Percentiles rank a stretch among this genome's conserved stretches.
Evolutionary conservation across 352 stramenopile genomes (phyloP).

Genomic region (Thalassiosira hispida): DNA sequence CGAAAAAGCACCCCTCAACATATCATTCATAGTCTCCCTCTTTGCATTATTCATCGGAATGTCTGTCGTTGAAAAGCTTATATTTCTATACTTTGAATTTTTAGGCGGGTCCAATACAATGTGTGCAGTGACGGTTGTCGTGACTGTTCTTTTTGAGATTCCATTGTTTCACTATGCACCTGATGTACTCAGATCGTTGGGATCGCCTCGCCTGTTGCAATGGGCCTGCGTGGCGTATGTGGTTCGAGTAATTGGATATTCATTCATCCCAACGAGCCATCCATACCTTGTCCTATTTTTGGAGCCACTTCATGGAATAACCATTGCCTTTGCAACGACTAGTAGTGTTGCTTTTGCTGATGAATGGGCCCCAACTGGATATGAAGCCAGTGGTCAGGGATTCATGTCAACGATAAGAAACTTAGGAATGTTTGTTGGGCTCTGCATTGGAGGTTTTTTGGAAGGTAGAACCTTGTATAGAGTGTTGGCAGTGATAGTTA

Average conservation of each 20-base stretch:
- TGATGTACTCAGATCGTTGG: slow-evolving; percentile 47
- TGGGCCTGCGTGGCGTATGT: slow-evolving; percentile 56
- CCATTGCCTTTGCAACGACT: slow-evolving; percentile 63
- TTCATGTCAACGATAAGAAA: slow-evolving; percentile 57
- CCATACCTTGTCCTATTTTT: slow-evolving; percentile 58
- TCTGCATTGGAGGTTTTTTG: slow-evolving; percentile 57
- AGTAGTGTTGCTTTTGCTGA: slow-evolving; percentile 61
- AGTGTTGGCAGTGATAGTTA: slow-evolving; percentile 46
- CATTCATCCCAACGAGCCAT: slow-evolving; percentile 61
- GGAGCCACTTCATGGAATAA: slow-evolving; percentile 78
- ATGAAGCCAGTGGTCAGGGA: slow-evolving; percentile 67
- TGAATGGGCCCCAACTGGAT: slow-evolving; percentile 42
- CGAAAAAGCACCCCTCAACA: slow-evolving; percentile 35
- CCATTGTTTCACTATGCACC: slow-evolving; percentile 75
- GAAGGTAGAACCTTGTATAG: slow-evolving; percentile 64
- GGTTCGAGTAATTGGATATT: slow-evolving; percentile 71
- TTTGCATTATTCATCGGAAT: slow-evolving; percentile 63
- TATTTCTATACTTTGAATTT: slow-evolving; percentile 81
- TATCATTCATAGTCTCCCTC: slow-evolving; percentile 40
- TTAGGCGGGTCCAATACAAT: slow-evolving; percentile 62
- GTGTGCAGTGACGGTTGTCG: slow-evolving; percentile 49
- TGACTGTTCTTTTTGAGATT: slow-evolving; percentile 77
- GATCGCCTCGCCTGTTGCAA: slow-evolving; percentile 49
- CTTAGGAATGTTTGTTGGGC: slow-evolving; percentile 57
- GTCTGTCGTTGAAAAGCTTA: slow-evolving; percentile 69